Evolutionary conservation across 1,284 basidiomycete species (phyloP), one percentile per base, ranked within the genome.

Genomic region (Filobasidium uniguttulatum): DNA sequence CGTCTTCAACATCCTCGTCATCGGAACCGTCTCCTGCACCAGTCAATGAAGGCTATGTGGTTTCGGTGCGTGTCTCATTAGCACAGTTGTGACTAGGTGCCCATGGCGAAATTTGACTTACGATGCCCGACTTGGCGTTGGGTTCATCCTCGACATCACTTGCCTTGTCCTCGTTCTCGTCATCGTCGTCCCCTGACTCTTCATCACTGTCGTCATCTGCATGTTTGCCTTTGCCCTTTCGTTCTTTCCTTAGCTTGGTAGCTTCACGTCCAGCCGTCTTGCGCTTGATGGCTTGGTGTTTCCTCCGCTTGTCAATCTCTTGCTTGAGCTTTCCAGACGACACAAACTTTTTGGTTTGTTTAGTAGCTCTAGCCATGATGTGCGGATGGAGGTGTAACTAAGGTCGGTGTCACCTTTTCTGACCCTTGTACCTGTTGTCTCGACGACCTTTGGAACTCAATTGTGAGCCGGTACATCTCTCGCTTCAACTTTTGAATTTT

Each of bases 301-400:
- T 82, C 50, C 80, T 77, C 33, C 87, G 74, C 5, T 81, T 76
- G 60, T 85, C 77, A 52, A 94, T 91, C 28, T 80, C 79, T 57
- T 85, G 82, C 62, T 85, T 85, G 46, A 94, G 77, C 63, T 85
- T 82, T 1, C 89, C 89, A 51, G 83, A 86, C 2, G 84, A 74
- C 9, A 82, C 83, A 59, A 90, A 91, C 71, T 90, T 89, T 62
- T 83, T 80, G 15, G 82, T 83, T 1, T 84, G 78, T 68, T 89
- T 89, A 29, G 75, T 70, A 25, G 77, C 74, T 57, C 75, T 76
- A 20, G 71, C 77, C 81, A 82, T 82, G 34, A 28, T 60, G n/a
- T n/a, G n/a, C n/a, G n/a, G n/a, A n/a, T n/a, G n/a, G n/a, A n/a
- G n/a, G n/a, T n/a, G n/a, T n/a, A n/a, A n/a, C n/a, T n/a, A n/a